Evolutionary conservation across 225 moss, liverwort and hornwort species (phyloP).

Genomic region (Takakia lepidozioides): DNA sequence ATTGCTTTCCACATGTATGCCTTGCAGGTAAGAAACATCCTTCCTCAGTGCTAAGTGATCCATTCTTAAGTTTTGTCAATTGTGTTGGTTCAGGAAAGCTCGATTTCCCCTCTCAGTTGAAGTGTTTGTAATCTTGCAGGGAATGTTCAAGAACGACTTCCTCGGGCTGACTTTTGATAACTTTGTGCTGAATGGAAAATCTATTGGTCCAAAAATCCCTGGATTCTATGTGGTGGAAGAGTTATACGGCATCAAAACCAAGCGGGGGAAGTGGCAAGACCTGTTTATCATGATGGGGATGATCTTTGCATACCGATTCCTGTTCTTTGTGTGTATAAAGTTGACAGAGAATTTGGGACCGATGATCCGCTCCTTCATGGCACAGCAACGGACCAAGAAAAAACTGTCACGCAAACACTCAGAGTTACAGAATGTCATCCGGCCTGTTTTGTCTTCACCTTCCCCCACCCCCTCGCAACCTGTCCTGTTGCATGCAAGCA

Average conservation of each 20-base stretch:
- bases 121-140: too few relatives aligned
- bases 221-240: slow-evolving; percentile 23
- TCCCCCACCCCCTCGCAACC: too few relatives aligned
- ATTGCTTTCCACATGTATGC: slow-evolving; percentile 59
- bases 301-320: slow-evolving; percentile 21
- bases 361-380: slow-evolving; percentile 5
- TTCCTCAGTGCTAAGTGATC: too few relatives aligned
- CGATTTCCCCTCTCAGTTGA: too few relatives aligned
- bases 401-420: too few relatives aligned
- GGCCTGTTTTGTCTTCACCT: too few relatives aligned
- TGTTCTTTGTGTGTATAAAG: slow-evolving; percentile 41
- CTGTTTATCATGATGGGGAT: slow-evolving; percentile 20
- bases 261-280: slow-evolving; percentile 28
- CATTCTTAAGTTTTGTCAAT: too few relatives aligned
- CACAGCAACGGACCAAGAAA: slow-evolving; percentile 22
- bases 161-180: slow-evolving; percentile 28
- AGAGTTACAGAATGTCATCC: too few relatives aligned
- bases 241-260: slow-evolving; percentile 18
- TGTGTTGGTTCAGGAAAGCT: slow-evolving; percentile 30
- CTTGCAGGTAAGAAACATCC: too few relatives aligned
- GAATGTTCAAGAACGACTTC: too few relatives aligned
- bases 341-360: slow-evolving; percentile 18
- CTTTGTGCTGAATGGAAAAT: too few relatives aligned
- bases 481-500: too few relatives aligned
- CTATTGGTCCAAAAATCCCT: slow-evolving; percentile 4